A percentile compares a stretch with the other conserved stretches of the same genome.
phyloP scores from a whole-genome alignment of 2,329 filamentous ascomycete genomes.

The Lasiodiplodia hormozganensis region DNA sequence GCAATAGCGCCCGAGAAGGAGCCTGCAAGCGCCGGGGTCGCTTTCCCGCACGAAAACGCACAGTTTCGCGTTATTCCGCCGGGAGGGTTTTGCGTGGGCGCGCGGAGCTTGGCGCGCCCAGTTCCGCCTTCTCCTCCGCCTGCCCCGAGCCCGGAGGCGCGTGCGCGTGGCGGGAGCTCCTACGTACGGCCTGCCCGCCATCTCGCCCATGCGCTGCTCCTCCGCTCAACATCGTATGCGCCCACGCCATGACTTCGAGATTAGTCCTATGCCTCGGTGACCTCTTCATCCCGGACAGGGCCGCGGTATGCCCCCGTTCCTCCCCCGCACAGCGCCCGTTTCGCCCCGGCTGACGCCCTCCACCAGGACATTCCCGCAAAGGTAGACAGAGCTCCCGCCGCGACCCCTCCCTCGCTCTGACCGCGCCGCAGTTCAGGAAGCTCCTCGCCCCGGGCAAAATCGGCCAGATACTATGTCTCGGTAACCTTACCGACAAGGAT shows the following conservation, averaged over 20 bases:
- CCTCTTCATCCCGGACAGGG: constrained; percentile 53
- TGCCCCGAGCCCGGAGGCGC: constrained; percentile 9
- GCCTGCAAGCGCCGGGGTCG: background rate
- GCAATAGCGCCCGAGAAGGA: background rate
- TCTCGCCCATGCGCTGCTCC: background rate
- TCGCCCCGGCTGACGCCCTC: constrained; percentile 38
- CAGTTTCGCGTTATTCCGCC: background rate
- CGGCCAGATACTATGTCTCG: constrained; percentile 64
- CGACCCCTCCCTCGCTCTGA: constrained; percentile 24
- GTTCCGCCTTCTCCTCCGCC: constrained; percentile 5
- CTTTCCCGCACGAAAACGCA: background rate
- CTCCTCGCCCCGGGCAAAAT: constrained; percentile 66
- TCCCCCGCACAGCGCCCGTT: constrained; percentile 39
- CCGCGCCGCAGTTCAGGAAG: constrained; percentile 55
- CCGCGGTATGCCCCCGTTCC: constrained; percentile 42
- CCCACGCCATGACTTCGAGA: constrained; percentile 48
- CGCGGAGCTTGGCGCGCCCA: constrained; percentile 7
- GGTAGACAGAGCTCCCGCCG: constrained; percentile 37
- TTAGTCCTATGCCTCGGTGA: constrained; percentile 51
- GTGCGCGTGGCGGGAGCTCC: constrained; percentile 16
- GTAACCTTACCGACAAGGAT: constrained; percentile 64
- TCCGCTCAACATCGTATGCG: constrained; percentile 2
- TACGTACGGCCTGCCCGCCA: background rate
- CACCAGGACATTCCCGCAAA: constrained; percentile 51
- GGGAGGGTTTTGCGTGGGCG: background rate